phyloP scores from a whole-genome alignment of 768 basidiomycete genomes.

The Psilocybe sp. region DNA sequence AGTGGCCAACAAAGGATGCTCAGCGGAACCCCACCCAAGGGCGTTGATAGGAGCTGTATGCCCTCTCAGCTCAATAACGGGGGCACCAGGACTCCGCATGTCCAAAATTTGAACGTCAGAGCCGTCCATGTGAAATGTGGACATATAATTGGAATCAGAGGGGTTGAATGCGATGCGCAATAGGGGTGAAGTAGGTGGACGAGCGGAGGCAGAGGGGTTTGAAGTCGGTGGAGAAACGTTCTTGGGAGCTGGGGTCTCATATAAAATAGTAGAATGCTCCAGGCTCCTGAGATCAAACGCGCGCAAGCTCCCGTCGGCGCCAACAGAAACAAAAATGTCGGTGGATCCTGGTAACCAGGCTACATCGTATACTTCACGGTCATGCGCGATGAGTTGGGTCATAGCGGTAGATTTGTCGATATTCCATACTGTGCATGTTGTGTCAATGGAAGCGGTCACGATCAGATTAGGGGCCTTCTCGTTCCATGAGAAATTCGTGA shows the following conservation, averaged over 20 bases:
- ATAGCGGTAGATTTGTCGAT: slow-evolving; percentile 91
- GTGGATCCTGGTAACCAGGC: slow-evolving; percentile 97
- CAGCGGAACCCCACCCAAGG: slow-evolving; percentile 86
- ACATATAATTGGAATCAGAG: slow-evolving; percentile 90
- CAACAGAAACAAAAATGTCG: slow-evolving; percentile 97
- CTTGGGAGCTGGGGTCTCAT: slow-evolving; percentile 87
- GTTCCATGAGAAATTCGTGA: slow-evolving; percentile 99
- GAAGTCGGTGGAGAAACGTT: slow-evolving; percentile 56
- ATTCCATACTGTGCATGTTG: slow-evolving; percentile 99
- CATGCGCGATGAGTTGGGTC: slow-evolving; percentile 96
- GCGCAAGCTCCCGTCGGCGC: slow-evolving; percentile 93
- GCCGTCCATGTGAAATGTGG: slow-evolving; percentile 95
- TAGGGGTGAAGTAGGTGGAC: slow-evolving; percentile 77
- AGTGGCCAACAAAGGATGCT: slow-evolving; percentile 81
- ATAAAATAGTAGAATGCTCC: slow-evolving; percentile 97
- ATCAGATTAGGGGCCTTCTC: slow-evolving; percentile 86
- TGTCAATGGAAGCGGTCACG: slow-evolving; percentile 97
- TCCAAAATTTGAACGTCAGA: slow-evolving; percentile 89
- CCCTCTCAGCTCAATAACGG: slow-evolving; percentile 86
- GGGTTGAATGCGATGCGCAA: slow-evolving; percentile 91
- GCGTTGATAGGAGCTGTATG: slow-evolving; percentile 84
- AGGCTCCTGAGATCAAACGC: slow-evolving; percentile 95
- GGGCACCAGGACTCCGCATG: slow-evolving; percentile 94
- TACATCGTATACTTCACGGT: slow-evolving; percentile 94
- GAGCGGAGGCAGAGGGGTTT: slow-evolving; percentile 56